phyloP scores from a whole-genome alignment of 192 early-diverging fungal species.

The Phlyctochytrium bullatum region DNA sequence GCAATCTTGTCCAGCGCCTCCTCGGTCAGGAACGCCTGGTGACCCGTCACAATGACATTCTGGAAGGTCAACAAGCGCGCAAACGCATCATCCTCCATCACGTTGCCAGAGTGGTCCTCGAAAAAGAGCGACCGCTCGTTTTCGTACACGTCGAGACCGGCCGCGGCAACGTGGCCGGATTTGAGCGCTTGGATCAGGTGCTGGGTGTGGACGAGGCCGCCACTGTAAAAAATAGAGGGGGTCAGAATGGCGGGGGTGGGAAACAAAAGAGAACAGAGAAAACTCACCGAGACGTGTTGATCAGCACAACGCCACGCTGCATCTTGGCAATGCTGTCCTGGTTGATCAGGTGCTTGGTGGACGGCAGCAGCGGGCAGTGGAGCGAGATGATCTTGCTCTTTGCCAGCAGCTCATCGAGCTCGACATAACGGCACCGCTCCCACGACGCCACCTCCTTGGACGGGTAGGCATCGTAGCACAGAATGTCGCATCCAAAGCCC shows the following conservation, averaged over 20 bases:
- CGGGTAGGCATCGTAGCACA: slow-evolving; percentile 46
- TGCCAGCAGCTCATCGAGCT: slow-evolving; percentile 37
- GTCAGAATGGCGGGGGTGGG: background rate
- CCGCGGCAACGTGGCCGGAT: slow-evolving; percentile 36
- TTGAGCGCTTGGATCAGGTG: slow-evolving; percentile 42
- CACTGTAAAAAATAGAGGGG: slow-evolving; percentile 10
- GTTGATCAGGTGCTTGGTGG: slow-evolving; percentile 47
- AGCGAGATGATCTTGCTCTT: slow-evolving; percentile 43
- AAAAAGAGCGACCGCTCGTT: slow-evolving; percentile 45
- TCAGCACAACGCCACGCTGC: slow-evolving; percentile 42
- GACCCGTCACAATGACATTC: slow-evolving; percentile 47
- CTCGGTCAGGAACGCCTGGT: slow-evolving; percentile 50
- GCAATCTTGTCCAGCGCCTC: slow-evolving; percentile 46
- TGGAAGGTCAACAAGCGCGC: slow-evolving; percentile 39
- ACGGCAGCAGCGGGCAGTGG: slow-evolving; percentile 40
- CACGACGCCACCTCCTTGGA: slow-evolving; percentile 29
- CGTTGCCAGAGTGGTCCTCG: slow-evolving; percentile 31
- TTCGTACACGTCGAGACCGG: slow-evolving; percentile 57
- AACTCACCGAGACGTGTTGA: slow-evolving; percentile 40
- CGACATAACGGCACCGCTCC: slow-evolving; percentile 30
- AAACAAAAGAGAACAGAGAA: background rate
- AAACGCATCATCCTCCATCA: slow-evolving; percentile 43
- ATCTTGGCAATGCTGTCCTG: slow-evolving; percentile 36
- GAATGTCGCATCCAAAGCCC: slow-evolving; percentile 47
- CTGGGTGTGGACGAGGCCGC: slow-evolving; percentile 40